phyloP scores from a whole-genome alignment of 192 early-diverging fungal genomes.

The Entophlyctis helioformis region DNA sequence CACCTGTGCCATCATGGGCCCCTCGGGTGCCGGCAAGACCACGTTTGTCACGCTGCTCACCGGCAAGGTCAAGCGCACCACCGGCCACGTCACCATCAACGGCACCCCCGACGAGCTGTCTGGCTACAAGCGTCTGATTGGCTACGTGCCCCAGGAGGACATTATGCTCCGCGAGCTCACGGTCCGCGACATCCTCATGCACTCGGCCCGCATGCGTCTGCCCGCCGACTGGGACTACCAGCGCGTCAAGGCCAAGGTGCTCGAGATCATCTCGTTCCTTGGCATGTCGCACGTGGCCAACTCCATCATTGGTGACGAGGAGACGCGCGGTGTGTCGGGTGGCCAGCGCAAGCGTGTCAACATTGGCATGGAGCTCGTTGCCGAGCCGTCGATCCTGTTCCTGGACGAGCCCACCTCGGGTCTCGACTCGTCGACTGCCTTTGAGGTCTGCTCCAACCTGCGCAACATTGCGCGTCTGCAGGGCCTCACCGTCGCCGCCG shows the following conservation, averaged over 20 bases:
- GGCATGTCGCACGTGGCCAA: slow-evolving; percentile 40
- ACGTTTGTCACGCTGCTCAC: slow-evolving; percentile 55
- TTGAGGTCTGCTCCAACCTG: slow-evolving; percentile 50
- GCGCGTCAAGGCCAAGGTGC: slow-evolving; percentile 40
- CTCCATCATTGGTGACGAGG: slow-evolving; percentile 49
- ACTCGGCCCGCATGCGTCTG: slow-evolving; percentile 57
- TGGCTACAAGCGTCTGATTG: slow-evolving; percentile 53
- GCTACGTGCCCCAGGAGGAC: slow-evolving; percentile 67
- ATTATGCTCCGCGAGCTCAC: slow-evolving; percentile 56
- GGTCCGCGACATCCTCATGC: slow-evolving; percentile 49
- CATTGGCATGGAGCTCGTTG: slow-evolving; percentile 61
- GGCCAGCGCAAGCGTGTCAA: slow-evolving; percentile 67
- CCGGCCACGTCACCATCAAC: slow-evolving; percentile 44
- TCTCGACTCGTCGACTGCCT: slow-evolving; percentile 51
- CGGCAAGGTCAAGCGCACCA: slow-evolving; percentile 40
- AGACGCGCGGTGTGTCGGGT: slow-evolving; percentile 54
- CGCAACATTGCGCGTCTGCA: slow-evolving; percentile 44
- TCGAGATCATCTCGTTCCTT: slow-evolving; percentile 43
- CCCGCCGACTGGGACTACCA: slow-evolving; percentile 21
- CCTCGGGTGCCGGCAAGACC: slow-evolving; percentile 40
- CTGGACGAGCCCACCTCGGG: slow-evolving; percentile 66
- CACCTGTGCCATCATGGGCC: slow-evolving; percentile 47
- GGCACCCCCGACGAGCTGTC: slow-evolving; percentile 42
- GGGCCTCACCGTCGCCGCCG: slow-evolving; percentile 52
- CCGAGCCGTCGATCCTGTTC: slow-evolving; percentile 50